Evolutionary conservation across 139 green algal species (phyloP), one percentile per base, ranked within the genome.

Genomic region (Penium margaritaceum): DNA sequence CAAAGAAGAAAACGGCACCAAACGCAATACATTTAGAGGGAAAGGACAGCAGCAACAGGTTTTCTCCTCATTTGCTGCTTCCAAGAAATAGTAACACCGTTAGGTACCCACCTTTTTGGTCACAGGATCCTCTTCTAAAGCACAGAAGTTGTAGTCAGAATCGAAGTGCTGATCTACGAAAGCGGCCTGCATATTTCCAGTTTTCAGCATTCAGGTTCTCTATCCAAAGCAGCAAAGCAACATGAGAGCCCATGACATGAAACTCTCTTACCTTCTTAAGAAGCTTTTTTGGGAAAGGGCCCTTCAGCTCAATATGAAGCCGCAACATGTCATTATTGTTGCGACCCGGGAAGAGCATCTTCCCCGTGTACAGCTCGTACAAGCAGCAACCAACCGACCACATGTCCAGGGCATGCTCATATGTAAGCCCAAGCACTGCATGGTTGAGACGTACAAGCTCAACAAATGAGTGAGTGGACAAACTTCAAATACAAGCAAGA

Each of bases 321-420:
- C 89, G 91, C 3, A 99, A 83, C 94, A 99, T 98, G 74, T 97
- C 91, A 83, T 99, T 99, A 88, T 99, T 99, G 76, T 79, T 90
- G 41, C 81, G 80, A 14, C 94, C 94, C 0, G 90, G 91, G 73
- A 99, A 99, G 55, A 95, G 79, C 81, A 98, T 97, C 62, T 90
- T 86, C 35, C 93, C 92, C 0, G 92, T 97, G 84, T 94, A 96
- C 2, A 98, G 87, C 88, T 99, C 94, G 85, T 95, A 98, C 36
- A 98, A 74, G 30, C 94, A 91, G 65, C 89, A 96, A 19, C 91
- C 94, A 12, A 98, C 80, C 34, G 75, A 87, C 94, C 94, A 99
- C 85, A 97, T 95, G 85, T 99, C 94, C 86, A 98, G 90, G 3
- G 90, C 72, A 43, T 89, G 85, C 41, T 91, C 90, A 67, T 98